These are phyloP conservation scores for Beauveria bassiana DNA, from an alignment of 2,329 filamentous ascomycete genomes.

Conservation along the genomic window DNA sequence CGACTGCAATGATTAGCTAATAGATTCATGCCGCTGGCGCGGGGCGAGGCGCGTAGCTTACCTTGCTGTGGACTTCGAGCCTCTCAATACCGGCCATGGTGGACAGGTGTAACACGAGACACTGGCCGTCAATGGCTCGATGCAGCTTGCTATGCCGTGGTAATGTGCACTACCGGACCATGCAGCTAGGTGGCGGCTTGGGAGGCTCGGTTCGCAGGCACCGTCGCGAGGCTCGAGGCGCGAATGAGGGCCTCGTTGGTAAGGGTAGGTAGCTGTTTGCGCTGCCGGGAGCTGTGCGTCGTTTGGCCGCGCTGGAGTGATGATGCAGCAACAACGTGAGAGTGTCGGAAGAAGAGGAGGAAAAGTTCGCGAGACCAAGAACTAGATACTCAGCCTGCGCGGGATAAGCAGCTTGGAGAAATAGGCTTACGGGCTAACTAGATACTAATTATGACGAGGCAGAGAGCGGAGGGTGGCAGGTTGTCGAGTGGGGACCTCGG, in stretches of 20 bases:
- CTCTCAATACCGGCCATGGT: slow-evolving; percentile 92
- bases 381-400: not conserved
- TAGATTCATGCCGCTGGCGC: not conserved
- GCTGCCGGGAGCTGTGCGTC: not conserved
- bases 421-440: not conserved
- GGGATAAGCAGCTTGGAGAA: not conserved
- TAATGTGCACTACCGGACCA: not conserved
- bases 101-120: not conserved
- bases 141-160: not conserved
- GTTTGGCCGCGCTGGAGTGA: not conserved
- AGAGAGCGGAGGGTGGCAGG: not conserved
- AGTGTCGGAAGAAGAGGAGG: not conserved
- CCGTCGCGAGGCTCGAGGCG: not conserved
- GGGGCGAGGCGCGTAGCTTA: slow-evolving; percentile 28
- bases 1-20: slow-evolving; percentile 52
- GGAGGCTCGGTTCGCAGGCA: not conserved
- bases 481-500: not conserved
- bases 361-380: not conserved
- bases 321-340: not conserved
- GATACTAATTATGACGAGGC: slow-evolving; percentile 2
- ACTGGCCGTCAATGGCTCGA: not conserved
- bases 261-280: not conserved
- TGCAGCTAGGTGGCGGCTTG: not conserved
- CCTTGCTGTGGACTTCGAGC: slow-evolving; percentile 95
- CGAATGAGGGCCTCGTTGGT: not conserved